Percentiles rank a stretch among this genome's conserved stretches.
Evolutionary conservation across 2,329 filamentous ascomycete genomes (phyloP).

Genomic region (Cercospora canescens): DNA sequence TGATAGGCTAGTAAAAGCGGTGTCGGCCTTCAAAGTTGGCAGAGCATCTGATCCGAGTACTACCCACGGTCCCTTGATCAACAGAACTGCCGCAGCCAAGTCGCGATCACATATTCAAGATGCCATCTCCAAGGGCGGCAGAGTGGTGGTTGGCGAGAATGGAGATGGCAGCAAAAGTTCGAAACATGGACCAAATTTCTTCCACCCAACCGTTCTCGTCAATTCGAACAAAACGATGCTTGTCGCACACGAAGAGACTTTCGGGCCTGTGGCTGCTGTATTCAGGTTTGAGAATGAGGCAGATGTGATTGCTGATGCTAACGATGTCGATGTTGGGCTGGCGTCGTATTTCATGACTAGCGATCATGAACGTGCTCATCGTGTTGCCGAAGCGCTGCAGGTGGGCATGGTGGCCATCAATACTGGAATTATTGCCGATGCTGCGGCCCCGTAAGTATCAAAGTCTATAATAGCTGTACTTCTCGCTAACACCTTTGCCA

Average conservation of each 20-base stretch:
- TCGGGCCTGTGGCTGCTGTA: conserved; percentile 87
- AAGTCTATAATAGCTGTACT: background rate
- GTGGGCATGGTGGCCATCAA: conserved; percentile 77
- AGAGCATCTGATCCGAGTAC: conserved; percentile 15
- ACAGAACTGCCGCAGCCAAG: conserved; percentile 74
- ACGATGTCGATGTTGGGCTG: conserved; percentile 79
- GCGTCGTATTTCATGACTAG: conserved; percentile 89
- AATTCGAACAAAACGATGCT: conserved; percentile 85
- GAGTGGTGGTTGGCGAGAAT: conserved; percentile 62
- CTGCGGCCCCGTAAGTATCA: background rate
- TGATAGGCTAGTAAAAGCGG: conserved; percentile 51
- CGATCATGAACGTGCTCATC: conserved; percentile 59
- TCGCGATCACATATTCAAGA: conserved; percentile 41
- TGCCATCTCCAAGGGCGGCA: background rate
- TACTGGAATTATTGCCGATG: conserved; percentile 39
- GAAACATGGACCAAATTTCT: conserved; percentile 60
- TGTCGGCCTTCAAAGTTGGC: conserved; percentile 23
- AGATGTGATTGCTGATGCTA: conserved; percentile 82
- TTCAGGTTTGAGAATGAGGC: conserved; percentile 87
- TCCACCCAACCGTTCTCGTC: conserved; percentile 82
- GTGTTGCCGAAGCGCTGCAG: conserved; percentile 68
- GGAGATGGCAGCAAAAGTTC: conserved; percentile 67
- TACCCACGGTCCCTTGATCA: conserved; percentile 70
- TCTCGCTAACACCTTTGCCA: background rate
- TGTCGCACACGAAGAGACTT: conserved; percentile 85